These are phyloP conservation scores for Suillus subaureus DNA, from an alignment of 768 basidiomycete genomes.

Conservation along the genomic window DNA sequence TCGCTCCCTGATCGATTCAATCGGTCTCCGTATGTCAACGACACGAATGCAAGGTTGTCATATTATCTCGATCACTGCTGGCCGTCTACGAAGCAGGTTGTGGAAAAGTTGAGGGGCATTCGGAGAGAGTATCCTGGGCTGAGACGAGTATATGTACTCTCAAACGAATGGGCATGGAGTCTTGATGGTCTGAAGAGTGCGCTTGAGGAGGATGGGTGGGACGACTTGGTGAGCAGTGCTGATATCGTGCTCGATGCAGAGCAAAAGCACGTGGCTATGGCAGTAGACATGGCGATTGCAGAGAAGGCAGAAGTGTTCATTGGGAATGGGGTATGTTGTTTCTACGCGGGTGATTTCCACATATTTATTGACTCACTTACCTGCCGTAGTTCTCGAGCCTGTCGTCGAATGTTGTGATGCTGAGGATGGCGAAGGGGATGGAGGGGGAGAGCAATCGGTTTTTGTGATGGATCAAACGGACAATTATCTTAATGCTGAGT, in stretches of 20 bases:
- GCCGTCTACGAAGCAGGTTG: slow-evolving; percentile 45
- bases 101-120: slow-evolving; percentile 38
- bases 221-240: slow-evolving; percentile 43
- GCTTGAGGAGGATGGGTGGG: slow-evolving; percentile 52
- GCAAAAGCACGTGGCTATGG: slow-evolving; percentile 51
- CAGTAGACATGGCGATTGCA: slow-evolving; percentile 64
- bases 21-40: slow-evolving; percentile 19
- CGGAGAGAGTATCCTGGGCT: slow-evolving; percentile 35
- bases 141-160: slow-evolving; percentile 48
- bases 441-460: slow-evolving; percentile 42
- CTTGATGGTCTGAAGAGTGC: slow-evolving; percentile 40
- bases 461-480: slow-evolving; percentile 30
- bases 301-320: slow-evolving; percentile 60
- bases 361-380: neutral
- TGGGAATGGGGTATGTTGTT: slow-evolving; percentile 56
- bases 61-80: slow-evolving; percentile 48
- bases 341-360: neutral
- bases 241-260: slow-evolving; percentile 45
- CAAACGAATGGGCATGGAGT: slow-evolving; percentile 52
- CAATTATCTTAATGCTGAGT: neutral
- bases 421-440: slow-evolving; percentile 47
- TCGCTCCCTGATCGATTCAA: slow-evolving; percentile 45
- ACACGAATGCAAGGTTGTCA: slow-evolving; percentile 15
- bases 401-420: slow-evolving; percentile 52
- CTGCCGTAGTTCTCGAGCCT: slow-evolving; percentile 47